Evolutionary conservation across 2,329 filamentous ascomycete species (phyloP).

Genomic region (Penicillium sp.): DNA sequence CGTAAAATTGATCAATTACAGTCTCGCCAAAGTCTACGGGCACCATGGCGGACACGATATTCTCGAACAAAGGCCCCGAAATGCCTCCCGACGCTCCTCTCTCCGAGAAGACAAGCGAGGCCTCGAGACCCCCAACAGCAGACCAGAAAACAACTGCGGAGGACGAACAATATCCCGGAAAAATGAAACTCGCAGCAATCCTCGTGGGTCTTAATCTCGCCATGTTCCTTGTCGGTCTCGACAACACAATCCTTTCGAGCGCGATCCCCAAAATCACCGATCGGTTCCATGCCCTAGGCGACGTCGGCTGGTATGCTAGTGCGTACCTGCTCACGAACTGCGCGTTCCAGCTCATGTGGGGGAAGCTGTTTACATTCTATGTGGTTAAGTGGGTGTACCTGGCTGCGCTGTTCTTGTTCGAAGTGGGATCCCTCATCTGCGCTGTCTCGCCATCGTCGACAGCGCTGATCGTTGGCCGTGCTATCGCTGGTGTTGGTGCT

Average conservation of each 20-base stretch:
- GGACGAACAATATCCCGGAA: background rate
- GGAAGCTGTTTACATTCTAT: conserved; percentile 12
- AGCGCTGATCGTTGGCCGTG: conserved; percentile 29
- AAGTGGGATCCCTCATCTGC: conserved; percentile 31
- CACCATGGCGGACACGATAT: background rate
- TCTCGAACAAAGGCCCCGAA: background rate
- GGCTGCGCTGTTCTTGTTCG: conserved; percentile 28
- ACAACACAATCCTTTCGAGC: conserved; percentile 39
- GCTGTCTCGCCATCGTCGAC: conserved; percentile 26
- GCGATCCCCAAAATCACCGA: conserved; percentile 43
- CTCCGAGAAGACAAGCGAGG: background rate
- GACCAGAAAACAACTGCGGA: background rate
- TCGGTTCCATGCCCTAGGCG: conserved; percentile 31
- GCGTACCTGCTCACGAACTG: conserved; percentile 15
- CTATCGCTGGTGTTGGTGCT: conserved; percentile 26
- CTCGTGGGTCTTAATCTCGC: background rate
- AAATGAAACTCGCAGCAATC: background rate
- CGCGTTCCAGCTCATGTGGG: conserved; percentile 13
- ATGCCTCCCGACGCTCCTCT: background rate
- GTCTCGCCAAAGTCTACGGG: background rate
- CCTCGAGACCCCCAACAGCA: background rate
- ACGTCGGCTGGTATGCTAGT: conserved; percentile 20
- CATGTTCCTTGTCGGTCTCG: conserved; percentile 13
- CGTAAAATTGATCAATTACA: background rate
- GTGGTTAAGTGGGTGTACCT: conserved; percentile 28